phyloP scores from a whole-genome alignment of 371 early-diverging fungal genomes.

The Umbelopsis sp. region DNA sequence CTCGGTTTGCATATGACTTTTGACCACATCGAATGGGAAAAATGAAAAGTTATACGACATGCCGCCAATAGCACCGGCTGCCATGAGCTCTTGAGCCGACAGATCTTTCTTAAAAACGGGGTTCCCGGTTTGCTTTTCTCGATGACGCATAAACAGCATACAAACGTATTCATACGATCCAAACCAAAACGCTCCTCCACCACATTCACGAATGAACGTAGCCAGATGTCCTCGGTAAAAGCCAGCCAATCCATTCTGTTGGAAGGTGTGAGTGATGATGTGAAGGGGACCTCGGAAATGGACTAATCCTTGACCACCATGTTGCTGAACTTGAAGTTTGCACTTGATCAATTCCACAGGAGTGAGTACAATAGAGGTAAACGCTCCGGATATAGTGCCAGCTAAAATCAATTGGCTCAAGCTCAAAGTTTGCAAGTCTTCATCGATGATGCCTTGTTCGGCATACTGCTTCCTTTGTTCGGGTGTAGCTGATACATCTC shows the following conservation, averaged over 20 bases:
- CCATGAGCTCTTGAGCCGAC: constrained; percentile 70
- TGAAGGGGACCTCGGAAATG: constrained; percentile 68
- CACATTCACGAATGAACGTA: constrained; percentile 86
- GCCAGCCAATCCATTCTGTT: constrained; percentile 75
- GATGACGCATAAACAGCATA: constrained; percentile 57
- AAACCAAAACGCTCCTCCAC: constrained; percentile 97
- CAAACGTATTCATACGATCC: constrained; percentile 89
- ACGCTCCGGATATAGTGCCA: constrained; percentile 86
- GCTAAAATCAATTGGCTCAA: constrained; percentile 78
- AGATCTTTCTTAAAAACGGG: constrained; percentile 61
- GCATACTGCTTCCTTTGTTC: constrained; percentile 27
- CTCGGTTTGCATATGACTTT: constrained; percentile 91
- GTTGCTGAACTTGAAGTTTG: constrained; percentile 89
- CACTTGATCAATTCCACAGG: constrained; percentile 97
- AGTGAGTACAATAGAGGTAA: constrained; percentile 88
- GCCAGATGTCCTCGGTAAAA: constrained; percentile 91
- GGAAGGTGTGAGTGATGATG: constrained; percentile 70
- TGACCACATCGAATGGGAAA: constrained; percentile 95
- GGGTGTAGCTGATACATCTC: constrained; percentile 38
- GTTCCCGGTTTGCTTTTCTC: constrained; percentile 29
- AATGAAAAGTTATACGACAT: constrained; percentile 88
- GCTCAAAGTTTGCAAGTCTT: constrained; percentile 50
- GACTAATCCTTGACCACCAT: constrained; percentile 33
- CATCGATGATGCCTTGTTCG: constrained; percentile 16
- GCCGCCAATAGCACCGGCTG: constrained; percentile 92